Evolutionary conservation across 2,329 filamentous ascomycete genomes (phyloP), one percentile per base, ranked within the genome.

Genomic region (Diaporthe destruens): DNA sequence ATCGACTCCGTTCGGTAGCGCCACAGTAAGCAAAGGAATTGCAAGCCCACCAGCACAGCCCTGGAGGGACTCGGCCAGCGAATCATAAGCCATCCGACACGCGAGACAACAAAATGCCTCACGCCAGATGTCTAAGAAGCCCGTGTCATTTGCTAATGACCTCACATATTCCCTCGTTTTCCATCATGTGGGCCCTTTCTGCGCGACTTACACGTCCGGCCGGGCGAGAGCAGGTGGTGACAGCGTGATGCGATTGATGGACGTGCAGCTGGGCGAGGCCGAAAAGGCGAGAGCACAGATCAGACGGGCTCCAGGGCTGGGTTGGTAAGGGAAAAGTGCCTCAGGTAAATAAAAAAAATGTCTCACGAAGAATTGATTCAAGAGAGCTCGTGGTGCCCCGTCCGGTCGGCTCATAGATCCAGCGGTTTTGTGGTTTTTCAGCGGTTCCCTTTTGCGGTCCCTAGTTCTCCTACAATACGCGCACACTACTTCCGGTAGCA

Each of bases 401-500:
- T 34, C 47, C n/a, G 16, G 7, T 39, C 20, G 20, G 14, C 12
- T 65, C 11, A 6, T 53, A 47, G 32, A 39, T 53, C 39, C n/a
- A 53, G 14, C n/a, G 2, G 25, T 18, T 65, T 65, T 12, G 51
- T 65, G 6, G 44, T 16, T 36, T 53, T 66, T 12, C 61, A 66
- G 25, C 53, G 61, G 44, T 66, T 66, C 32, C 61, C 61, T 25
- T 53, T 39, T 20, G 14, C 61, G 61, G 61, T 66, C 61, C 61
- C 61, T 66, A 66, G 61, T 66, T 66, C 61, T 66, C 47, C 61
- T 66, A 66, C 47, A 29, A 34, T 25, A 32, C 44, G 32, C 32
- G 16, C 47, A 66, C 47, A 66, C 61, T 66, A 66, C 61, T 66
- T 66, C 61, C 61, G 47, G 61, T 66, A 51, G 47, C 47, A 66